Base-by-base conservation (phyloP, 2,329 filamentous ascomycete species). In the Lecanoromycetidae sp. region DNA sequence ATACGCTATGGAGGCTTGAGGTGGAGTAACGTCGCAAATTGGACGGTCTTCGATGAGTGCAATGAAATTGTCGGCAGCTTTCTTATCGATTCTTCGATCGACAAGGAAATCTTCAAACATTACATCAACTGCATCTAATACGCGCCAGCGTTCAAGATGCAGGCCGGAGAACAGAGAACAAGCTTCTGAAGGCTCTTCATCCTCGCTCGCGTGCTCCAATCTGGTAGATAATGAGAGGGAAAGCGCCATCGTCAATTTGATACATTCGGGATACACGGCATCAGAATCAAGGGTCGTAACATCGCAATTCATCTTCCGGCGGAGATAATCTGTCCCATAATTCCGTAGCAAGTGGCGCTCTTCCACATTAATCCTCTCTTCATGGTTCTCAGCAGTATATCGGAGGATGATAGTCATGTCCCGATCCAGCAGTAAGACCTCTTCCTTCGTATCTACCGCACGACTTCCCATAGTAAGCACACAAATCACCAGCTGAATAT, bases 31-130 rank as follows among this genome's bases (percentile, higher is more conserved):
- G 19, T 23, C 38, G 44, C 44, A n/a, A n/a, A n/a, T n/a, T n/a
- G n/a, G n/a, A n/a, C n/a, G n/a, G n/a, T 48, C 46, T 29, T 25
- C 34, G 29, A 36, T 23, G 10, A 20, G 20, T 29, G 17, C 29
- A 7, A 38, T 40, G 20, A n/a, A 23, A 5, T 44, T 13, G 9
- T 30, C 23, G 8, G 46, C 42, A 15, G n/a, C 27, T 17, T 33
- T 20, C 6, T 38, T 9, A 19, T n/a, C 23, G 12, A 50, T 43
- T n/a, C n/a, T 19, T 15, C 27, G 5, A 29, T 35, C 38, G 41
- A 47, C 38, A 27, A 51, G 20, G 15, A 47, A 37, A 15, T 30
- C 48, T 19, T n/a, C 27, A 32, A 51, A 47, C 23, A 51, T 26
- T n/a, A 47, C 19, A 15, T 43, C n/a, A 20, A 22, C 29, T 30